phyloP scores from a whole-genome alignment of 1,139 yeast genomes.

The Pichia sp. region DNA sequence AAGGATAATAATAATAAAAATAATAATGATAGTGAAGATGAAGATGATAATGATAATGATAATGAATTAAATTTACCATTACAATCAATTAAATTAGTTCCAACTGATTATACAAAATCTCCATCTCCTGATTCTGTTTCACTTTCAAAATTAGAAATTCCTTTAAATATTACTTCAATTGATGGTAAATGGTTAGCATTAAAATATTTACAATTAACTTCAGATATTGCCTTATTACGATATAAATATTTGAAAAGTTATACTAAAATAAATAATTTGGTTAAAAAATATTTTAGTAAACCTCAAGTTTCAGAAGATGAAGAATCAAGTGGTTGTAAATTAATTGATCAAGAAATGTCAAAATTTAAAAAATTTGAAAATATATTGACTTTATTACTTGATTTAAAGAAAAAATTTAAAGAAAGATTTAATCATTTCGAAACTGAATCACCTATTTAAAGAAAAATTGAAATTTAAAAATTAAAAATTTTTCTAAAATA shows the following conservation, averaged over 20 bases:
- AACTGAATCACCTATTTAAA: no score
- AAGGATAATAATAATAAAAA: neutral
- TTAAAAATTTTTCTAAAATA: no score
- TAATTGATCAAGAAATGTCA: slow-evolving; percentile 24
- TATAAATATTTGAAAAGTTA: slow-evolving; percentile 26
- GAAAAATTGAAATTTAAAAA: no score
- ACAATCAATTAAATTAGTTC: slow-evolving; percentile 9
- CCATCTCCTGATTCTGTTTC: neutral
- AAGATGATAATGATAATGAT: neutral
- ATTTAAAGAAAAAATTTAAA: slow-evolving; percentile 17
- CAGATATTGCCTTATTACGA: slow-evolving; percentile 26
- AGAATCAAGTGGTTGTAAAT: slow-evolving; percentile 27
- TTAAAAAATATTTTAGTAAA: slow-evolving; percentile 27
- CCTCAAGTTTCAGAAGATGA: slow-evolving; percentile 24
- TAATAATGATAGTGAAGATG: neutral
- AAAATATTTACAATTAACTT: slow-evolving; percentile 22
- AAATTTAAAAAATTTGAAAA: slow-evolving; percentile 24
- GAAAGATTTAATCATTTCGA: slow-evolving; percentile 1
- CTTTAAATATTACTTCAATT: slow-evolving; percentile 1
- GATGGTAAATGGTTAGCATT: slow-evolving; percentile 17
- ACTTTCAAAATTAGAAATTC: slow-evolving; percentile 7
- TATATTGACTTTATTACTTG: slow-evolving; percentile 16
- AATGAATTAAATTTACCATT: slow-evolving; percentile 9
- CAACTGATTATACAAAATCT: neutral
- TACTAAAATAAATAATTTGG: slow-evolving; percentile 22